Percentiles rank a stretch among this genome's conserved stretches.
Evolutionary conservation across 495 filamentous ascomycete species (phyloP).

Genomic region (Friedmanniomyces simplex): DNA sequence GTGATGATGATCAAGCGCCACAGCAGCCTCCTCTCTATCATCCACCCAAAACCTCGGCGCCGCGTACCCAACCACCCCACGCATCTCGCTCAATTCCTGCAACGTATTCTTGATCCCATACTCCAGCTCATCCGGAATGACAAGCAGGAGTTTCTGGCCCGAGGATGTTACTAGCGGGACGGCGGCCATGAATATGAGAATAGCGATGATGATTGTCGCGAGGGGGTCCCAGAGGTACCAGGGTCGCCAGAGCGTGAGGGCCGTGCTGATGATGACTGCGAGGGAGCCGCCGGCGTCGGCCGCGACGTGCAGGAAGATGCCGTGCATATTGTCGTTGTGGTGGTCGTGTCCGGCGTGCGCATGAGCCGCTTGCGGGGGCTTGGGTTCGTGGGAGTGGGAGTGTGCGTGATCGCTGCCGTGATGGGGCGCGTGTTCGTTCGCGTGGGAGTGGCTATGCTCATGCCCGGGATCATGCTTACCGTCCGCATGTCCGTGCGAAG

Average conservation of each 20-base stretch:
- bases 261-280: slow-evolving; percentile 85
- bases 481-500: slow-evolving; percentile 40
- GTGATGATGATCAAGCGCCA: slow-evolving; percentile 26
- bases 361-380: neutral
- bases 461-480: slow-evolving; percentile 48
- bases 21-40: slow-evolving; percentile 43
- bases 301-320: slow-evolving; percentile 94
- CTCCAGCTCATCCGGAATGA: slow-evolving; percentile 74
- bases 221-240: slow-evolving; percentile 96
- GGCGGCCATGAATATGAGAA: slow-evolving; percentile 81
- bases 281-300: slow-evolving; percentile 92
- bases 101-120: slow-evolving; percentile 80
- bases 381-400: neutral
- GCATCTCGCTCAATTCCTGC: slow-evolving; percentile 67
- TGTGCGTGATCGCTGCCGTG: neutral
- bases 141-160: slow-evolving; percentile 69
- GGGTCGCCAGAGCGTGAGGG: slow-evolving; percentile 70
- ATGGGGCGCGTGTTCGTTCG: slow-evolving; percentile 17
- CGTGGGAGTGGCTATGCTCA: slow-evolving; percentile 17
- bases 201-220: slow-evolving; percentile 86
- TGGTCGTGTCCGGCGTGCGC: slow-evolving; percentile 40
- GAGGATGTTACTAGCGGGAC: slow-evolving; percentile 79
- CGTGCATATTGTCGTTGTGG: slow-evolving; percentile 96
- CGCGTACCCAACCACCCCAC: slow-evolving; percentile 76
- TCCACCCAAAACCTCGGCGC: slow-evolving; percentile 93